Evolutionary conservation across 2,329 filamentous ascomycete species (phyloP).

Genomic region (Scortechinia acanthostroma): DNA sequence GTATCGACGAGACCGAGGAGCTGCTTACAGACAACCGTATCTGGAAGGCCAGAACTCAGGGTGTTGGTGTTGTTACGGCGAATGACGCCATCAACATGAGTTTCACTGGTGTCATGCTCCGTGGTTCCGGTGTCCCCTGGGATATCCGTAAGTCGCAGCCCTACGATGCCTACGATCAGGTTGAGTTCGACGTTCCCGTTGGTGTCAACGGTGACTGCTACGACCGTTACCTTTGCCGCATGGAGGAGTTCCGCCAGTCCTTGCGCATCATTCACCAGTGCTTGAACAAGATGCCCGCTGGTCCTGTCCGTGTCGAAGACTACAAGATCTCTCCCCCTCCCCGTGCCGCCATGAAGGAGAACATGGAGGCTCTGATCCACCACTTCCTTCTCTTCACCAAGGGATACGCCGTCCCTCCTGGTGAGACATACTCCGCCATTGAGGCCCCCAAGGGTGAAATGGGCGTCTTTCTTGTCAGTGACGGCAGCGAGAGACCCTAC

Average conservation of each 20-base stretch:
- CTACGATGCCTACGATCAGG: slow-evolving; percentile 94
- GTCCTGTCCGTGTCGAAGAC: slow-evolving; percentile 90
- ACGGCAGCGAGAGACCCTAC: slow-evolving; percentile 93
- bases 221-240: slow-evolving; percentile 95
- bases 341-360: slow-evolving; percentile 99
- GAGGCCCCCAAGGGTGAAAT: slow-evolving; percentile 99
- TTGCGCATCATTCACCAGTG: slow-evolving; percentile 98
- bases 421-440: slow-evolving; percentile 95
- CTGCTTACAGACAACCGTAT: slow-evolving; percentile 98
- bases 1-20: slow-evolving; percentile 97
- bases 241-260: slow-evolving; percentile 98
- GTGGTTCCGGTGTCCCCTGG: slow-evolving; percentile 91
- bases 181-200: slow-evolving; percentile 96
- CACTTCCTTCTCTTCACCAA: slow-evolving; percentile 99
- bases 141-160: slow-evolving; percentile 94
- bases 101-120: slow-evolving; percentile 95
- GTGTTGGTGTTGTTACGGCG: slow-evolving; percentile 83
- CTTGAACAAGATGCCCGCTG: slow-evolving; percentile 95
- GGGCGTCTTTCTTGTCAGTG: slow-evolving; percentile 93
- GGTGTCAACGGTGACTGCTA: slow-evolving; percentile 98
- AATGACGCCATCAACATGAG: slow-evolving; percentile 93
- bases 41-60: slow-evolving; percentile 90
- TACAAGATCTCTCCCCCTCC: slow-evolving; percentile 97
- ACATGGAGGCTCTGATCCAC: slow-evolving; percentile 99
- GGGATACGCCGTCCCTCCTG: slow-evolving; percentile 92